phyloP scores from a whole-genome alignment of 2,329 filamentous ascomycete species.

The Xylariaceae sp. region DNA sequence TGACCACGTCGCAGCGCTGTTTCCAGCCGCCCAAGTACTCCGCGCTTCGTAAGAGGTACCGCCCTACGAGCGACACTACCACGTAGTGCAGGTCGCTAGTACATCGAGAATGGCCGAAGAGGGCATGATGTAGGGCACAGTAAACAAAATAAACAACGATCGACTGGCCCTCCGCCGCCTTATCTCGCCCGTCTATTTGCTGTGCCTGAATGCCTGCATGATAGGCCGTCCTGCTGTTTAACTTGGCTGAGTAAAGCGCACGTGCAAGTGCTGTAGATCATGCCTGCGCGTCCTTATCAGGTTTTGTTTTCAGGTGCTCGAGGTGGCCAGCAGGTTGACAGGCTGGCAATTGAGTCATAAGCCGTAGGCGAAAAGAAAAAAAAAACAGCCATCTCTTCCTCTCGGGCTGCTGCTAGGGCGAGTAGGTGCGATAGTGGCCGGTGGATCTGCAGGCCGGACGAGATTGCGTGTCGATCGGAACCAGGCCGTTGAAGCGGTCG shows the following conservation, averaged over 20 bases:
- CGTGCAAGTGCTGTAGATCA: neutral
- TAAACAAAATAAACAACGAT: neutral
- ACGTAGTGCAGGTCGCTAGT: neutral
- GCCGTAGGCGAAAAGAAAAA: too few species aligned
- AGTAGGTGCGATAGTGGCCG: too few species aligned
- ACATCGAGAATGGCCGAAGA: neutral
- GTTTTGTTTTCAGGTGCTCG: neutral
- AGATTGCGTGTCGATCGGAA: neutral
- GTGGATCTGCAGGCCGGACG: too few species aligned
- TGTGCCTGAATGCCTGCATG: neutral
- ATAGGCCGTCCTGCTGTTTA: neutral
- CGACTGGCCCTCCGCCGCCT: slow-evolving; percentile 3
- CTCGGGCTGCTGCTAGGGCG: too few species aligned
- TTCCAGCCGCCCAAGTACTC: too few species aligned
- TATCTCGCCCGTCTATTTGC: neutral
- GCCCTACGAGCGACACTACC: too few species aligned
- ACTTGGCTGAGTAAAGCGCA: neutral
- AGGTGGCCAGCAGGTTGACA: neutral
- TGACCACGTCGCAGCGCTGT: too few species aligned
- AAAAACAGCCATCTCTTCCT: too few species aligned
- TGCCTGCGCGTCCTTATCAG: neutral
- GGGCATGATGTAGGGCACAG: neutral
- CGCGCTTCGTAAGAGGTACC: too few species aligned
- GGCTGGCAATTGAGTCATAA: neutral
- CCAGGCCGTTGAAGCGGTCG: neutral